Evolutionary conservation across 2,329 filamentous ascomycete genomes (phyloP).

Genomic region (Colletotrichum sp.): DNA sequence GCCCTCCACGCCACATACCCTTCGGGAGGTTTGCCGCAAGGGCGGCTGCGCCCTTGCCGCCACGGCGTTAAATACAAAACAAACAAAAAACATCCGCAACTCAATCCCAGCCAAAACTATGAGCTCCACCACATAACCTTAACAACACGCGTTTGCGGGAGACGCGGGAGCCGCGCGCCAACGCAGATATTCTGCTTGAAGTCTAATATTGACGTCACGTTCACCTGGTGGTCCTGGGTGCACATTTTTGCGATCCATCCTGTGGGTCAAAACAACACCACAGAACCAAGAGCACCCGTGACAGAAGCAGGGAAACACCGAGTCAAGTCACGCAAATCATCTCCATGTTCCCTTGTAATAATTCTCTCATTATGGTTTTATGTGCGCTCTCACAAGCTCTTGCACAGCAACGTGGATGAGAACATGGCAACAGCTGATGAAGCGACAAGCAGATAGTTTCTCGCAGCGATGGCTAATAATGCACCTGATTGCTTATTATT

Average conservation of each 20-base stretch:
- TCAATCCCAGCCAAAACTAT: background rate
- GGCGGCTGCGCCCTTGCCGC: no score
- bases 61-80: no score
- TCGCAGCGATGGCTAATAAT: no score
- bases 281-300: background rate
- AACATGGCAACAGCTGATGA: background rate
- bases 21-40: no score
- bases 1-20: no score
- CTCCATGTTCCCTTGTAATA: rapidly evolving
- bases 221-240: background rate
- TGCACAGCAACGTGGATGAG: rapidly evolving
- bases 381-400: background rate
- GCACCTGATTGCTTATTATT: no score
- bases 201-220: background rate
- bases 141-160: background rate
- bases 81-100: background rate
- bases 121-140: background rate
- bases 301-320: background rate
- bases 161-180: background rate
- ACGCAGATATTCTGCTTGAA: background rate
- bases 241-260: background rate
- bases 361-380: rapidly evolving
- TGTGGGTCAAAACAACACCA: background rate
- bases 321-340: background rate
- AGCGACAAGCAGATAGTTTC: no score